A percentile compares a stretch with the other conserved stretches of the same genome.
These are phyloP conservation scores for Metarhizium humberi DNA, from an alignment of 2,329 filamentous ascomycete species.

Conservation along the genomic window DNA sequence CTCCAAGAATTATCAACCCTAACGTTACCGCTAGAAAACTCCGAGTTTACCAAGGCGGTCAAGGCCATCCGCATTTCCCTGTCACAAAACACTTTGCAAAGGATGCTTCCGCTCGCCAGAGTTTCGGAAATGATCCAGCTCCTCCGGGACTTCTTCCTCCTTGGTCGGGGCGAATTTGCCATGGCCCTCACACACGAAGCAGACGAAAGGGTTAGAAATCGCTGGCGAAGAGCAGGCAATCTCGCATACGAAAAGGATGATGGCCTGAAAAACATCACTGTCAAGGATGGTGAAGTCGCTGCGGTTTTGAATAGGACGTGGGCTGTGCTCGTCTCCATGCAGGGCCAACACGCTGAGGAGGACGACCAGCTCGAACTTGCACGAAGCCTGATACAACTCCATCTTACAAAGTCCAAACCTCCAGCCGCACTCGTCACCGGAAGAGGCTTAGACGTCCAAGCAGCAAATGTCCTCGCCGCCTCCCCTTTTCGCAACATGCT, in stretches of 20 bases:
- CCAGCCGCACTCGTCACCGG: conserved; percentile 28
- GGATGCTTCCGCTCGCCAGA: conserved; percentile 66
- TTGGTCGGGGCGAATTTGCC: conserved; percentile 85
- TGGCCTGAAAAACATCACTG: conserved; percentile 32
- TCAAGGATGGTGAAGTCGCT: conserved; percentile 82
- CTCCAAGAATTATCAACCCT: conserved; percentile 60
- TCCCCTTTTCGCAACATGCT: conserved; percentile 72
- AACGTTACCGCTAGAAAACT: conserved; percentile 62
- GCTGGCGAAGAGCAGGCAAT: conserved; percentile 57
- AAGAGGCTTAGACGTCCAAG: conserved; percentile 21
- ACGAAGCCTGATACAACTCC: conserved; percentile 64
- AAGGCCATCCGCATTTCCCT: conserved; percentile 70
- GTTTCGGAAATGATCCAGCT: conserved; percentile 71
- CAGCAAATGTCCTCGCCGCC: conserved; percentile 27
- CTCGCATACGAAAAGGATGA: conserved; percentile 48
- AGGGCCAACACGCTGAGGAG: conserved; percentile 61
- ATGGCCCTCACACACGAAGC: conserved; percentile 79
- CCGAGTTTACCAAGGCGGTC: conserved; percentile 62
- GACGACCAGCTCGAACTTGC: conserved; percentile 78
- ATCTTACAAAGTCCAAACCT: conserved; percentile 41
- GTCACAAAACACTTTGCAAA: conserved; percentile 75
- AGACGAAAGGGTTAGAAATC: conserved; percentile 66
- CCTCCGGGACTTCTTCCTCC: conserved; percentile 76
- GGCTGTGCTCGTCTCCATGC: conserved; percentile 68
- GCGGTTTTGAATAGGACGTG: conserved; percentile 70